A percentile compares a stretch with the other conserved stretches of the same genome.
phyloP scores from a whole-genome alignment of 176 grass and related monocot genomes.

The Carex littledalei region DNA sequence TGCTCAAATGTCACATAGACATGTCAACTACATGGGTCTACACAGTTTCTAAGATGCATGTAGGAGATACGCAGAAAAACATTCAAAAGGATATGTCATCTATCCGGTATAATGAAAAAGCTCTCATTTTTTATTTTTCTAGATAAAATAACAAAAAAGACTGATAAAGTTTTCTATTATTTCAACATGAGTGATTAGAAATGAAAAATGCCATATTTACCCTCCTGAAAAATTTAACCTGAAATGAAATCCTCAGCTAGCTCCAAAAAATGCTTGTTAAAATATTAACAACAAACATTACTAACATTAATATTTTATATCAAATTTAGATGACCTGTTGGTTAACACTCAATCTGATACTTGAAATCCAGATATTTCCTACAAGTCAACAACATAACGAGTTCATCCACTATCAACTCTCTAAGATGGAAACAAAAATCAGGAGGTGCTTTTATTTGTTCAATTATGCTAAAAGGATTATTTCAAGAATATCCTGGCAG shows the following conservation, averaged over 20 bases:
- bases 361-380: background rate
- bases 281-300: background rate
- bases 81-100: background rate
- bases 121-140: background rate
- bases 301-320: background rate
- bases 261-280: background rate
- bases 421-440: background rate
- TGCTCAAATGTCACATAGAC: constrained; percentile 26
- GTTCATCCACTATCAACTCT: background rate
- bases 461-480: background rate
- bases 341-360: background rate
- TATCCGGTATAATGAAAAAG: background rate
- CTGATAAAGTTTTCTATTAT: background rate
- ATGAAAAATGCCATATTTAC: background rate
- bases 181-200: background rate
- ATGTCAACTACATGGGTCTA: background rate
- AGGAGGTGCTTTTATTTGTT: background rate
- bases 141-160: background rate
- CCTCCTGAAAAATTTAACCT: background rate
- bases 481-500: background rate
- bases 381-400: background rate
- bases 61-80: background rate
- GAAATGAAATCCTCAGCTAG: background rate
- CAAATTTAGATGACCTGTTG: background rate
- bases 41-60: background rate